A percentile compares a stretch with the other conserved stretches of the same genome.
These are phyloP conservation scores for Tuber calosporum DNA, from an alignment of 495 filamentous ascomycete genomes.

Conservation along the genomic window DNA sequence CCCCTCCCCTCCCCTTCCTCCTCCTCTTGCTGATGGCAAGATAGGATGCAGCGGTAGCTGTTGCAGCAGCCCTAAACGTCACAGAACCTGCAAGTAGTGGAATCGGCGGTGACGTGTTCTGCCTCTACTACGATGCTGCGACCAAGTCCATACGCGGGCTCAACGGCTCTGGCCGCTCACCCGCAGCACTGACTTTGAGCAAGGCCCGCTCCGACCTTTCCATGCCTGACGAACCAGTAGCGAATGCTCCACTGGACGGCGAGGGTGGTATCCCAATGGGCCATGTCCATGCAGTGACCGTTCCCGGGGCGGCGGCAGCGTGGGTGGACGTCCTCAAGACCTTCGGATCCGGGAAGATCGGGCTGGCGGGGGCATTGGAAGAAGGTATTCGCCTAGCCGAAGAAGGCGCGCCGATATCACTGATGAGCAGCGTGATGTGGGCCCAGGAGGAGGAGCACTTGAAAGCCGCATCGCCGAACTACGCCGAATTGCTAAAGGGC, in stretches of 20 bases:
- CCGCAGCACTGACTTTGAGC: constrained; percentile 61
- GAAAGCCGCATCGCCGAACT: constrained; percentile 70
- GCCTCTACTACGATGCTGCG: constrained; percentile 80
- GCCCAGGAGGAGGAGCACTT: constrained; percentile 53
- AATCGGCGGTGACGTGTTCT: constrained; percentile 99
- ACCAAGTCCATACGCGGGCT: constrained; percentile 73
- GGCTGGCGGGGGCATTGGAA: constrained; percentile 65
- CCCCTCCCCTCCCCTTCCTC: background rate
- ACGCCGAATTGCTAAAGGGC: constrained; percentile 63
- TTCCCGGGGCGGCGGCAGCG: constrained; percentile 84
- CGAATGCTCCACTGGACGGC: background rate
- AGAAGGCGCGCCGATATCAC: constrained; percentile 80
- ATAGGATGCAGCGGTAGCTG: constrained; percentile 89
- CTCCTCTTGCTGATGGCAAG: constrained; percentile 21
- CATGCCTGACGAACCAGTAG: background rate
- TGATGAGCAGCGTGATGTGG: constrained; percentile 69
- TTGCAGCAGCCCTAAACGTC: constrained; percentile 82
- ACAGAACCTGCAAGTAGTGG: constrained; percentile 90
- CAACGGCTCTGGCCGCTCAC: constrained; percentile 84
- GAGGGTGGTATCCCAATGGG: constrained; percentile 57
- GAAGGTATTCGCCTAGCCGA: constrained; percentile 85
- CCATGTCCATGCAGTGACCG: constrained; percentile 73
- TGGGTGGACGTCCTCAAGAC: constrained; percentile 89
- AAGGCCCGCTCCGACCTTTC: constrained; percentile 62
- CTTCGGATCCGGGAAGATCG: constrained; percentile 83